These are phyloP conservation scores for Saccharomycopsis lassenensis DNA, from an alignment of 805 yeast species.

Conservation along the genomic window DNA sequence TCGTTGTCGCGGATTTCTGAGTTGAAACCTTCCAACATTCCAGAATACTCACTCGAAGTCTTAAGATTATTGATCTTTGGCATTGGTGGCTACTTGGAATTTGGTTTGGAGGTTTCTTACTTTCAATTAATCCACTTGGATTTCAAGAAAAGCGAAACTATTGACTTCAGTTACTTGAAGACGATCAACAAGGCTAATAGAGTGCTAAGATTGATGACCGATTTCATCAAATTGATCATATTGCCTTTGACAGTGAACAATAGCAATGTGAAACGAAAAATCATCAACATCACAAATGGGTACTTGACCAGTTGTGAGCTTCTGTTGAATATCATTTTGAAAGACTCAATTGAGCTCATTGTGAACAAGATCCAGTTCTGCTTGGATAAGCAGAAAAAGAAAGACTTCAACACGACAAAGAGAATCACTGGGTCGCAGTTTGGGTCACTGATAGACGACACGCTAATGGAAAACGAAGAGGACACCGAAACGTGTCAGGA, in stretches of 20 bases:
- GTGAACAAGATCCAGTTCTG: slow-evolving; percentile 38
- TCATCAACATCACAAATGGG: slow-evolving; percentile 51
- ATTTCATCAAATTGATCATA: slow-evolving; percentile 63
- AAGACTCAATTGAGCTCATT: slow-evolving; percentile 45
- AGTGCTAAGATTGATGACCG: slow-evolving; percentile 53
- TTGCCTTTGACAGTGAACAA: slow-evolving; percentile 60
- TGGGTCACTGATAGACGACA: no score
- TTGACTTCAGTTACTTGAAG: slow-evolving; percentile 38
- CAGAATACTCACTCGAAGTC: slow-evolving; percentile 53
- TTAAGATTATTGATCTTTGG: slow-evolving; percentile 58
- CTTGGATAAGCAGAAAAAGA: slow-evolving; percentile 58
- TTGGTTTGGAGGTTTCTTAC: slow-evolving; percentile 63
- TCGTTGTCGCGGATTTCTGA: slow-evolving; percentile 69
- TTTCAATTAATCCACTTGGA: slow-evolving; percentile 32
- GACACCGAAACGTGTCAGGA: slow-evolving; percentile 66
- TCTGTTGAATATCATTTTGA: slow-evolving; percentile 52
- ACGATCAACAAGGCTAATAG: slow-evolving; percentile 46
- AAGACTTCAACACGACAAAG: slow-evolving; percentile 43
- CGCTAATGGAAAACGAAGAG: no score
- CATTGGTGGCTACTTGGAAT: slow-evolving; percentile 65
- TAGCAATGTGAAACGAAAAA: slow-evolving; percentile 44
- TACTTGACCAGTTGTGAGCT: slow-evolving; percentile 52
- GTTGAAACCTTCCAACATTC: slow-evolving; percentile 49
- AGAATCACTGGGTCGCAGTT: slow-evolving; percentile 22
- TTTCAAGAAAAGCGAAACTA: slow-evolving; percentile 21